Conservation (phyloP, 768 basidiomycete species). For the Tephrocybe sp. region DNA sequence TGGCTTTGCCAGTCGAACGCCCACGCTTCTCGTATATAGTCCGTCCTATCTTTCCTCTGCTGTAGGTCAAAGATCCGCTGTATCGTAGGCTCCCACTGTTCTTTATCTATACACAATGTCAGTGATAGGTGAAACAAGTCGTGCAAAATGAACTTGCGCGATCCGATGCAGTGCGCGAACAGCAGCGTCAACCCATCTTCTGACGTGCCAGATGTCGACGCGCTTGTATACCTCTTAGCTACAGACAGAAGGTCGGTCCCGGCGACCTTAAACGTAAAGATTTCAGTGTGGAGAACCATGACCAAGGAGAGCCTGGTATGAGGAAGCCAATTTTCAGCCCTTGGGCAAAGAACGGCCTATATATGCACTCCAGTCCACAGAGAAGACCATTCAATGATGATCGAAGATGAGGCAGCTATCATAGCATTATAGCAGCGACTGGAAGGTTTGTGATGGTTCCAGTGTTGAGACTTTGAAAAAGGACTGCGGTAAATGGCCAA, state of each 20-base stretch:
- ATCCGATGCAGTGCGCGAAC: conserved; percentile 16
- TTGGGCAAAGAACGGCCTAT: not conserved
- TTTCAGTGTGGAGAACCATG: conserved; percentile 5
- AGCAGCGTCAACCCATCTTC: conserved; percentile 14
- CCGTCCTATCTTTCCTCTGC: conserved; percentile 12
- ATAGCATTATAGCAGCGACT: not conserved
- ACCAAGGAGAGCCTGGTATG: not conserved
- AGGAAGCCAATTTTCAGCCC: not conserved
- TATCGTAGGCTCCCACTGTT: conserved; percentile 36
- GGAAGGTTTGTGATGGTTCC: no score
- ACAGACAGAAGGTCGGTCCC: conserved; percentile 11
- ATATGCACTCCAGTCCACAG: not conserved
- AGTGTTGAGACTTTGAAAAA: no score
- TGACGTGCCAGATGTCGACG: not conserved
- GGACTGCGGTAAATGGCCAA: no score
- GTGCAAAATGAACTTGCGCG: conserved; percentile 9
- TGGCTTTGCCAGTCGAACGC: conserved; percentile 38
- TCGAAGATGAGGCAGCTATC: conserved; percentile 1
- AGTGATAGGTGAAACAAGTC: not conserved
- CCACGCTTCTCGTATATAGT: conserved; percentile 36
- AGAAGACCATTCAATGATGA: conserved; percentile 4
- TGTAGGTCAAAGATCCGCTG: conserved; percentile 25
- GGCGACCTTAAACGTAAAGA: conserved; percentile 2
- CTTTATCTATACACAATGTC: conserved; percentile 27
- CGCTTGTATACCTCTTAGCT: conserved; percentile 15